Evolutionary conservation across 345 rosid genomes (phyloP), one percentile per base, ranked within the genome.

Genomic region (Eucalyptus tenuipes): DNA sequence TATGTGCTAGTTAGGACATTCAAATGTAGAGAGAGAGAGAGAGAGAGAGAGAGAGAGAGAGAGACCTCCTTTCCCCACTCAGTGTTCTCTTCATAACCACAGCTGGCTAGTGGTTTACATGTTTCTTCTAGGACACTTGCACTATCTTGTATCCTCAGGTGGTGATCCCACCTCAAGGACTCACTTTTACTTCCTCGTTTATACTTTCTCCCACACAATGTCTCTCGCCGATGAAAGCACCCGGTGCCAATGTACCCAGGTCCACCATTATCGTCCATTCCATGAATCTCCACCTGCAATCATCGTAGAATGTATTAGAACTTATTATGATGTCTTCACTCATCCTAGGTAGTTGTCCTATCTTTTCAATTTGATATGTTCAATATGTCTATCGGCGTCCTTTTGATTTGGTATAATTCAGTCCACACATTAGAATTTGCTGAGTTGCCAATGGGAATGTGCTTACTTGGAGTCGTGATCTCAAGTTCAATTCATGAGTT

Each of bases 151-250:
- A 45, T 75, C 89, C 88, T 85, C 37, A 86, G 90, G 14, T 13
- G 82, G 79, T 88, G 84, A 24, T 52, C 57, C 31, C 88, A 86
- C 22, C 86, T 85, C 68, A 40, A 66, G 55, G 85, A 87, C 57
- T 85, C 42, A 17, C 82, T 37, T 85, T 53, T 85, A 15, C 44
- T 85, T 49, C 44, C 87, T 57, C 22, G 53, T 31, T 25, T 85
- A 37, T 85, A 85, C 45, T 86, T 91, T 85, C 71, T 82, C 33
- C 92, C 92, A 42, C 87, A 85, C 27, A 92, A 90, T n/a, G 89
- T 42, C 9, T 90, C 92, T 85, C 93, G 89, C 86, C 90, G 85
- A 87, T 92, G 92, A 57, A 92, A 91, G 89, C 93, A 92, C 15
- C 93, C 93, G 7, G 92, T 88, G 20, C 93, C 92, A 12, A 91